Conservation (phyloP, 2,329 filamentous ascomycete species). For the Cordyceps javanica region DNA sequence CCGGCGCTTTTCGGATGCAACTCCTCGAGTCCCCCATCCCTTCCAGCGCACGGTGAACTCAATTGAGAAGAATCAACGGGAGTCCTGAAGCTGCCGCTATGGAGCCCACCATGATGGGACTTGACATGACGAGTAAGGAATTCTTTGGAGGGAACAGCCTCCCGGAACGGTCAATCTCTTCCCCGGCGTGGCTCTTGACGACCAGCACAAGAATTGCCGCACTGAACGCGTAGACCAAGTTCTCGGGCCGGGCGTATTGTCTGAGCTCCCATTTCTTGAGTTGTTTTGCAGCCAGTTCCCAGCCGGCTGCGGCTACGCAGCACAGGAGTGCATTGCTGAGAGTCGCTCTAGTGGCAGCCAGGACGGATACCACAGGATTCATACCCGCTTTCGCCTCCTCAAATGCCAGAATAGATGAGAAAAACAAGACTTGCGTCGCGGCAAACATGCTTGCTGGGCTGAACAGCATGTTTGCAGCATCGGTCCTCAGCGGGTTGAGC, state of each 20-base stretch:
- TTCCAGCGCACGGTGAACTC: not conserved
- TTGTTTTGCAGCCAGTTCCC: not conserved
- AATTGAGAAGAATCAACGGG: not conserved
- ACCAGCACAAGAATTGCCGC: not conserved
- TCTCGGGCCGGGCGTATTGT: not conserved
- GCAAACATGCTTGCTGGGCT: constrained; percentile 1
- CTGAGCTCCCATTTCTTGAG: not conserved
- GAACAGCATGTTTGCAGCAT: not conserved
- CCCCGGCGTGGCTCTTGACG: not conserved
- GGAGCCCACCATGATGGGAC: not conserved
- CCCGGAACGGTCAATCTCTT: not conserved
- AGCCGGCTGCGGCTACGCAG: not conserved
- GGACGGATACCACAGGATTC: not conserved
- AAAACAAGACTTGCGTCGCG: not conserved
- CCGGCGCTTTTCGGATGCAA: too few species aligned
- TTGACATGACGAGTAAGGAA: not conserved
- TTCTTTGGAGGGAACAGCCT: not conserved
- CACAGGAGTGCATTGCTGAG: not conserved
- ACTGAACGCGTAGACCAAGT: not conserved
- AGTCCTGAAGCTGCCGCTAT: not conserved
- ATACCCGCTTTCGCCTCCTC: not conserved
- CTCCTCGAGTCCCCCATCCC: too few species aligned
- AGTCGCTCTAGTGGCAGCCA: not conserved
- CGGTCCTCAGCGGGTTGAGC: constrained; percentile 5
- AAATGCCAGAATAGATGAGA: not conserved